phyloP scores from a whole-genome alignment of 352 stramenopile species.

The Phytophthora cryptogea region DNA sequence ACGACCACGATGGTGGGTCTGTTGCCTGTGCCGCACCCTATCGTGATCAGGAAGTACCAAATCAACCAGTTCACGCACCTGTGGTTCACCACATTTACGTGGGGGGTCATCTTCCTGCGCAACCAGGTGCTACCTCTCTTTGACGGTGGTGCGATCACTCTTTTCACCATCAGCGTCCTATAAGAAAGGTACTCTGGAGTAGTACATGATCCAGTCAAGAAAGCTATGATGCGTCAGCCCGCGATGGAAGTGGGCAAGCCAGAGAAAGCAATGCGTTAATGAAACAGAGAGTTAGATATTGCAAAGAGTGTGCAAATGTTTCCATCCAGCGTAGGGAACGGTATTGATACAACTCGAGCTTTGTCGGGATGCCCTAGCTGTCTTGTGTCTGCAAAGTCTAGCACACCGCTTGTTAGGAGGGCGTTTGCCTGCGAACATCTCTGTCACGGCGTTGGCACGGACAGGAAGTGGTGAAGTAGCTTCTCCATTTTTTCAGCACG shows the following conservation, averaged over 20 bases:
- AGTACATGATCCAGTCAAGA: not conserved
- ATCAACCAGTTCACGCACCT: constrained; percentile 98
- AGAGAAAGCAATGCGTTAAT: constrained; percentile 29
- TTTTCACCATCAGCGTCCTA: constrained; percentile 94
- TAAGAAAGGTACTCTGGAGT: constrained; percentile 37
- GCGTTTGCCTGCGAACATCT: constrained; percentile 10
- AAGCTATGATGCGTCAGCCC: constrained; percentile 9
- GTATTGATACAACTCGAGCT: constrained; percentile 35
- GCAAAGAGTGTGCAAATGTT: constrained; percentile 18
- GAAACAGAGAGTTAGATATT: constrained; percentile 36
- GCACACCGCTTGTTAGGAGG: constrained; percentile 12
- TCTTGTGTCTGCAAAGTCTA: constrained; percentile 17
- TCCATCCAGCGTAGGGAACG: constrained; percentile 14
- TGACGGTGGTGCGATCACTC: constrained; percentile 95
- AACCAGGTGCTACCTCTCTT: constrained; percentile 97
- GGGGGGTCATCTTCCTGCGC: constrained; percentile 98
- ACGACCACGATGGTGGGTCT: constrained; percentile 99
- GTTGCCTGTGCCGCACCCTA: constrained; percentile 96
- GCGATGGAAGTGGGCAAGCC: constrained; percentile 22
- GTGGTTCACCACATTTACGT: constrained; percentile 99
- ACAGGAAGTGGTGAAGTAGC: constrained; percentile 72
- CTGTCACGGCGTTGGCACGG: constrained; percentile 47
- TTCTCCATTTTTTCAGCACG: constrained; percentile 76
- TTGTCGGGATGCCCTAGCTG: constrained; percentile 11
- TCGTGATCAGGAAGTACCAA: constrained; percentile 99